These are phyloP conservation scores for Talaromyces ruber DNA, from an alignment of 495 filamentous ascomycete genomes.

Conservation along the genomic window DNA sequence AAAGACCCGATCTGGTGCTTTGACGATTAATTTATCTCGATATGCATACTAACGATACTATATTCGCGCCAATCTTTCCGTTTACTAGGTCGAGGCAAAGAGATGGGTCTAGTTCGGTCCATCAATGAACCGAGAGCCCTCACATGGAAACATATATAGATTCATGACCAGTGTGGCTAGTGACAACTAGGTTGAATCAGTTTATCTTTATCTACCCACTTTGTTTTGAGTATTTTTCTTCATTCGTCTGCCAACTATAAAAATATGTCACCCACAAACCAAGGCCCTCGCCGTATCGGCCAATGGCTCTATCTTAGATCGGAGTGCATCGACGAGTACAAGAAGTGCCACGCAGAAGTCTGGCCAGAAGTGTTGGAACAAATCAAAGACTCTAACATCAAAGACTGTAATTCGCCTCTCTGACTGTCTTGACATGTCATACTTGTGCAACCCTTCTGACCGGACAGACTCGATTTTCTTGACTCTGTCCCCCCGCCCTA, in stretches of 20 bases:
- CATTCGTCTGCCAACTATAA: not conserved
- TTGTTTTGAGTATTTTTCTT: not conserved
- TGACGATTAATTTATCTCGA: not conserved
- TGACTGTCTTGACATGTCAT: not conserved
- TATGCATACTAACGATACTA: not conserved
- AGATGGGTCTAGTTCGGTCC: not conserved
- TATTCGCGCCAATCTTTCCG: not conserved
- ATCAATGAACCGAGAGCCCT: not conserved
- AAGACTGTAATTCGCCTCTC: slow-evolving; percentile 46
- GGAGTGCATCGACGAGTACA: slow-evolving; percentile 54
- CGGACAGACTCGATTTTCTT: slow-evolving; percentile 61
- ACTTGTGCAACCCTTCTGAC: not conserved
- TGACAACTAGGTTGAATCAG: not conserved
- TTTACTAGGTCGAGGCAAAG: not conserved
- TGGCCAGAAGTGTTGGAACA: slow-evolving; percentile 69
- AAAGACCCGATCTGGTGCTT: not conserved
- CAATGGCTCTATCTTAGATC: slow-evolving; percentile 67
- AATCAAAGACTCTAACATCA: slow-evolving; percentile 64
- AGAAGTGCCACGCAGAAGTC: slow-evolving; percentile 59
- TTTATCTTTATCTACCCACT: not conserved
- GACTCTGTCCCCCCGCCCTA: slow-evolving; percentile 40
- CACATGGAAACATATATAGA: not conserved
- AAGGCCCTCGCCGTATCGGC: slow-evolving; percentile 42
- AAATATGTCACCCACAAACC: not conserved
- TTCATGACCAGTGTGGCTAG: not conserved